Conservation (phyloP, 371 early-diverging fungal species). For the Apophysomyces ossiformis region DNA sequence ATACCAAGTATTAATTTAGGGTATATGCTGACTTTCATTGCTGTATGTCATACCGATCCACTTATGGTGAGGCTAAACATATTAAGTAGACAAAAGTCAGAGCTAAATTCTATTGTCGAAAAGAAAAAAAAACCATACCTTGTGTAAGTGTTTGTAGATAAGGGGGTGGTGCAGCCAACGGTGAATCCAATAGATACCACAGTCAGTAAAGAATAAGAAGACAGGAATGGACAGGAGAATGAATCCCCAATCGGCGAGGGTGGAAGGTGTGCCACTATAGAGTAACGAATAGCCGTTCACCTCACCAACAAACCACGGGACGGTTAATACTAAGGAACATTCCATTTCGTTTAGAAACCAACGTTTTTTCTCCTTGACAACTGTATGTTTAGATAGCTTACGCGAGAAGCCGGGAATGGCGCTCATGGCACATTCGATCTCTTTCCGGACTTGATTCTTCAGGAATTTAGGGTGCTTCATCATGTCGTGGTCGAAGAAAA, state of each 20-base stretch:
- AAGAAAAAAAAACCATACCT: conserved; percentile 46
- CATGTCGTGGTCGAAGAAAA: conserved; percentile 86
- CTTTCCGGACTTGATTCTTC: conserved; percentile 84
- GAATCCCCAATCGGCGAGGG: conserved; percentile 60
- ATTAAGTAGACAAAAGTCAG: conserved; percentile 12
- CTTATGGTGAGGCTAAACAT: conserved; percentile 55
- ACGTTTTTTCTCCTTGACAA: background rate
- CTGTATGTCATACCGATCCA: conserved; percentile 47
- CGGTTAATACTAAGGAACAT: conserved; percentile 63
- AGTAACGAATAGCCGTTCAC: conserved; percentile 85
- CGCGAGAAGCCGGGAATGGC: conserved; percentile 82
- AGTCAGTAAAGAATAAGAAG: conserved; percentile 93
- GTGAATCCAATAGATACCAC: conserved; percentile 94
- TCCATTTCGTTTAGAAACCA: background rate
- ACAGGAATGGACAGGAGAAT: conserved; percentile 61
- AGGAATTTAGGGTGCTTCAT: conserved; percentile 93
- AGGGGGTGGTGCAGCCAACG: conserved; percentile 87
- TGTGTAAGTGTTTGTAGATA: conserved; percentile 89
- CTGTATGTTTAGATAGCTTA: conserved; percentile 19
- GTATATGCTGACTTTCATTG: background rate
- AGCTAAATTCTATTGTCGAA: background rate
- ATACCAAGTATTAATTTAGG: conserved; percentile 52
- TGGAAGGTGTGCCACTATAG: conserved; percentile 57
- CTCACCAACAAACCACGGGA: conserved; percentile 91
- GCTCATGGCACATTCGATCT: conserved; percentile 78